Conservation (phyloP, 176 grass and related monocot species). For the Stipa capillata region DNA sequence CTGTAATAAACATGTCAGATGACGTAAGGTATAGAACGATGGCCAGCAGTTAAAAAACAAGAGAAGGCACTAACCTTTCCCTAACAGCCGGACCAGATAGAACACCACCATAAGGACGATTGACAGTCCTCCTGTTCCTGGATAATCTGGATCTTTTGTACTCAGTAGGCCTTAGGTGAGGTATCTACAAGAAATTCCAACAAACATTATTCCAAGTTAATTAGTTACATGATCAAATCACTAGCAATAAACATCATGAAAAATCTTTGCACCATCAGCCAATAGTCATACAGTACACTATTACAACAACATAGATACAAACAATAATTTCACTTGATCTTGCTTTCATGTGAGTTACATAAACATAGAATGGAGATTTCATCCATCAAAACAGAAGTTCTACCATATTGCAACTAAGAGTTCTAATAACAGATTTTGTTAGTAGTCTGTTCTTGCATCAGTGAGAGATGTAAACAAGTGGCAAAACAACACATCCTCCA, state of each 20-base stretch:
- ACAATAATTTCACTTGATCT: background rate
- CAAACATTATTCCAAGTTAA: no score
- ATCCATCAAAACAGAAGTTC: background rate
- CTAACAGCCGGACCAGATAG: background rate
- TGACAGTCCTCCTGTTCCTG: background rate
- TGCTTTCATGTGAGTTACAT: background rate
- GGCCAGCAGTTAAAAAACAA: background rate
- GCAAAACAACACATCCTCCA: background rate
- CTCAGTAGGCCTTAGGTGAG: no score
- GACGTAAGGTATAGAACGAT: background rate
- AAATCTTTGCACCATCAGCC: background rate
- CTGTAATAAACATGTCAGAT: background rate
- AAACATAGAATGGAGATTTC: background rate
- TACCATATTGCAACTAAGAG: background rate
- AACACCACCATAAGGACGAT: constrained; percentile 20
- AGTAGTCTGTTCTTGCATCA: background rate
- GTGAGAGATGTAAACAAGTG: background rate
- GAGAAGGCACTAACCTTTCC: background rate
- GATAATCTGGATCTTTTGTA: no score
- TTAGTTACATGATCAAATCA: background rate
- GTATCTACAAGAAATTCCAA: background rate
- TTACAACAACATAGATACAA: background rate
- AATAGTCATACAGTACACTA: background rate
- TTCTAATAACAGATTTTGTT: background rate
- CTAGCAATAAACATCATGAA: background rate